These are phyloP conservation scores for Pyropia haitanensis DNA, from an alignment of 23 red algal genomes.

Conservation along the genomic window DNA sequence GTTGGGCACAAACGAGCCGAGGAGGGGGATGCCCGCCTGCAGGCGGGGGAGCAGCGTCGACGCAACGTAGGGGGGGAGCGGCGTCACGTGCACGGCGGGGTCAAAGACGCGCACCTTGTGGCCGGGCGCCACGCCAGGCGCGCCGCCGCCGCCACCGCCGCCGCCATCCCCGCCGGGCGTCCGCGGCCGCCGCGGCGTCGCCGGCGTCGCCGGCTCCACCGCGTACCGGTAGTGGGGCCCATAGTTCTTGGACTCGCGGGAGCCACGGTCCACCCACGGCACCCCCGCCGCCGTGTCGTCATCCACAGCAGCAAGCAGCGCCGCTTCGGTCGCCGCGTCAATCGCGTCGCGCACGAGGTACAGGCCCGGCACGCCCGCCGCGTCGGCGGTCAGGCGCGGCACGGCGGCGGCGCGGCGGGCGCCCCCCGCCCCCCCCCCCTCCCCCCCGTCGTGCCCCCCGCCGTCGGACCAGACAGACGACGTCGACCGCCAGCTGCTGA, in stretches of 20 bases:
- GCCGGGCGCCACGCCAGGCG: too few relatives aligned
- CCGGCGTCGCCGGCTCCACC: slow-evolving; percentile 20
- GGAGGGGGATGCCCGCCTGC: slow-evolving; percentile 13
- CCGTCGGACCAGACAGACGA: too few relatives aligned
- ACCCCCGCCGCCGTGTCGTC: slow-evolving; percentile 29
- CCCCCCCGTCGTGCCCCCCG: too few relatives aligned
- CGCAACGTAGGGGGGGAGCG: slow-evolving; percentile 31
- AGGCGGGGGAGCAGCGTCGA: slow-evolving; percentile 27
- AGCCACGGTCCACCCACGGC: slow-evolving; percentile 34
- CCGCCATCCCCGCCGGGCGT: slow-evolving; percentile 11
- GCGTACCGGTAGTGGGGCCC: slow-evolving; percentile 52
- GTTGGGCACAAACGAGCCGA: slow-evolving; percentile 30
- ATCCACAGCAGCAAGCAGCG: slow-evolving; percentile 35
- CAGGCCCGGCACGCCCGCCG: slow-evolving; percentile 21
- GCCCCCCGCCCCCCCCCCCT: too few relatives aligned
- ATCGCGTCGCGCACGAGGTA: slow-evolving; percentile 29
- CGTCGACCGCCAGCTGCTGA: too few relatives aligned
- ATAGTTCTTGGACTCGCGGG: slow-evolving; percentile 50
- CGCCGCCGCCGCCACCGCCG: too few relatives aligned
- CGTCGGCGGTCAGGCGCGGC: too few relatives aligned
- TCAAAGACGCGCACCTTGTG: too few relatives aligned
- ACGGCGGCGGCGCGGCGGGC: too few relatives aligned
- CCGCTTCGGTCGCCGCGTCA: slow-evolving; percentile 16
- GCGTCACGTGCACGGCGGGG: slow-evolving; percentile 6
- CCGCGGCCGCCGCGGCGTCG: slow-evolving; percentile 34